Evolutionary conservation across 208 protist genomes (phyloP).

Genomic region (Leishmania amazonensis): DNA sequence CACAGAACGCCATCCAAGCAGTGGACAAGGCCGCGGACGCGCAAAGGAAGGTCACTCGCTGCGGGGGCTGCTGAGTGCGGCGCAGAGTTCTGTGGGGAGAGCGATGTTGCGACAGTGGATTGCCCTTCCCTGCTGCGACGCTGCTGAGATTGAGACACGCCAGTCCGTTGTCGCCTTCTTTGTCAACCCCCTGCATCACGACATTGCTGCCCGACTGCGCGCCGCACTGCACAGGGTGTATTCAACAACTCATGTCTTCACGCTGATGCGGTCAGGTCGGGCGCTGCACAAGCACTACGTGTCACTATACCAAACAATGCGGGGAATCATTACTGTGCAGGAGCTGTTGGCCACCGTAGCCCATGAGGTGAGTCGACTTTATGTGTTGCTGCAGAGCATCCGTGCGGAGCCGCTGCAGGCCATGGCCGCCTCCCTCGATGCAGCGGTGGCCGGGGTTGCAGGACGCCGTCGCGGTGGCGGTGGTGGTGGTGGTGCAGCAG

Average conservation of each 20-base stretch:
- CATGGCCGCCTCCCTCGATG: constrained; percentile 40
- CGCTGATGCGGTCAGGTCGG: constrained; percentile 64
- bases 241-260: constrained; percentile 63
- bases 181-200: constrained; percentile 38
- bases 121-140: constrained; percentile 55
- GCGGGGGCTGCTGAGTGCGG: constrained; percentile 62
- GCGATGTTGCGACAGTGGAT: constrained; percentile 83
- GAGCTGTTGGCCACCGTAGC: constrained; percentile 44
- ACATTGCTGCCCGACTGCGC: constrained; percentile 51
- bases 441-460: constrained; percentile 15
- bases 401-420: constrained; percentile 30
- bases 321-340: constrained; percentile 43
- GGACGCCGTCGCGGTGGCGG: background rate
- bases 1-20: constrained; percentile 77
- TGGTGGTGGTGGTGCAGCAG: background rate
- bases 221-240: constrained; percentile 50
- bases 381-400: constrained; percentile 40
- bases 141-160: constrained; percentile 54
- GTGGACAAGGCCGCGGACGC: constrained; percentile 66
- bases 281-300: constrained; percentile 62
- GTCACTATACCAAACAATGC: constrained; percentile 55
- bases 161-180: constrained; percentile 77
- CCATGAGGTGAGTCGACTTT: constrained; percentile 46
- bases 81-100: constrained; percentile 49
- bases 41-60: constrained; percentile 86